Evolutionary conservation across 225 moss, liverwort and hornwort species (phyloP).

Genomic region (Polytrichum commune): DNA sequence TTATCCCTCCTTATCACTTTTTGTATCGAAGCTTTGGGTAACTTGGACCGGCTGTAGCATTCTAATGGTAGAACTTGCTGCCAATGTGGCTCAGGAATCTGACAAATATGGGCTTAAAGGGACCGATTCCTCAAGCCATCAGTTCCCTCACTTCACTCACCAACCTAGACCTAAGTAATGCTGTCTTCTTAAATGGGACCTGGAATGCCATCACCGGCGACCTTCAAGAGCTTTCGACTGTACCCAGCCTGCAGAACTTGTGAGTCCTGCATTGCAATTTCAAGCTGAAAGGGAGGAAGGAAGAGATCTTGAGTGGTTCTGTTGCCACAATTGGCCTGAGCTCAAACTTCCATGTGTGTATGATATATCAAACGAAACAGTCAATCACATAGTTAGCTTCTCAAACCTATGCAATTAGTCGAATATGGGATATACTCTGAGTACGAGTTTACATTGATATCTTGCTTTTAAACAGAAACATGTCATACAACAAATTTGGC

Average conservation of each 20-base stretch:
- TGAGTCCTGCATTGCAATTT: background rate
- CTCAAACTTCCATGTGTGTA: background rate
- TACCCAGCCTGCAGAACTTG: background rate
- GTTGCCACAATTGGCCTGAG: background rate
- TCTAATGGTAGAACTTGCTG: no score
- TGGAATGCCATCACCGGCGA: constrained; percentile 31
- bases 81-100: constrained; percentile 16
- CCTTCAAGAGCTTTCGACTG: background rate
- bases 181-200: constrained; percentile 14
- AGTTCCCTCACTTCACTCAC: constrained; percentile 25
- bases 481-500: constrained; percentile 24
- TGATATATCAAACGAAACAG: background rate
- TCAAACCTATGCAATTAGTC: constrained; percentile 19
- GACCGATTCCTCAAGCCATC: constrained; percentile 26
- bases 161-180: constrained; percentile 31
- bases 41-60: no score
- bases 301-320: background rate
- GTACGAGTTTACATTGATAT: background rate
- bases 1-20: no score
- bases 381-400: constrained; percentile 4
- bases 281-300: background rate
- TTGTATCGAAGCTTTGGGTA: no score
- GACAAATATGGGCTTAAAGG: constrained; percentile 23
- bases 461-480: constrained; percentile 18
- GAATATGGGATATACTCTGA: constrained; percentile 13